Conservation (phyloP, 257 asterid genomes). For the Jasminum sambac region DNA sequence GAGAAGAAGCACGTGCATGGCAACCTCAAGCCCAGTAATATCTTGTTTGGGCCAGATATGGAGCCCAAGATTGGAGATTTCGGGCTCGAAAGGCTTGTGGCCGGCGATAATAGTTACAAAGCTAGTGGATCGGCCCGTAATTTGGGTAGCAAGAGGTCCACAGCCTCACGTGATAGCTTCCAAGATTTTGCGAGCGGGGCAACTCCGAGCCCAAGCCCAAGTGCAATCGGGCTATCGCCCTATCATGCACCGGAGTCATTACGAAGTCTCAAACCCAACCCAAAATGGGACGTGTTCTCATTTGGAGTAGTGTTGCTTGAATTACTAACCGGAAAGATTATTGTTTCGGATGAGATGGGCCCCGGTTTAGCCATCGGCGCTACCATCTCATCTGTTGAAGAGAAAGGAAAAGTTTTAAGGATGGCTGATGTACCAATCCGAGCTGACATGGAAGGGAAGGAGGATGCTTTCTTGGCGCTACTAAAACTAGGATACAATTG, state of each 20-base stretch:
- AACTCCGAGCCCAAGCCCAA: slow-evolving; percentile 87
- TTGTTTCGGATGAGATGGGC: slow-evolving; percentile 63
- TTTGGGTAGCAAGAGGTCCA: slow-evolving; percentile 90
- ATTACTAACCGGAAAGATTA: slow-evolving; percentile 66
- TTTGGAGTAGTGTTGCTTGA: slow-evolving; percentile 79
- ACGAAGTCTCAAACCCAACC: slow-evolving; percentile 81
- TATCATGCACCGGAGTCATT: slow-evolving; percentile 90
- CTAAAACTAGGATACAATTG: slow-evolving; percentile 69
- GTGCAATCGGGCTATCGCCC: slow-evolving; percentile 66
- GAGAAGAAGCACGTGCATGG: slow-evolving; percentile 93
- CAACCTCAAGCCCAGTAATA: slow-evolving; percentile 81
- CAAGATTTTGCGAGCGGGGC: slow-evolving; percentile 61
- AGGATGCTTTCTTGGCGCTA: slow-evolving; percentile 67
- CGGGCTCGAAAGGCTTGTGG: slow-evolving; percentile 81
- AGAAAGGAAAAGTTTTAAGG: slow-evolving; percentile 51
- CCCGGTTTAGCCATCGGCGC: slow-evolving; percentile 40
- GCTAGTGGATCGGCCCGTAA: slow-evolving; percentile 69
- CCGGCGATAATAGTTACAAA: slow-evolving; percentile 62
- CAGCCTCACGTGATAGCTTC: slow-evolving; percentile 77
- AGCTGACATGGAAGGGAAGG: slow-evolving; percentile 83
- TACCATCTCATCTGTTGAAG: slow-evolving; percentile 40
- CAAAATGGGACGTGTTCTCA: slow-evolving; percentile 88
- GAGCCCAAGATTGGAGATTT: slow-evolving; percentile 95
- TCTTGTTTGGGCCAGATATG: slow-evolving; percentile 67
- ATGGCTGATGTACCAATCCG: slow-evolving; percentile 81